Evolutionary conservation across 2,329 filamentous ascomycete species (phyloP), one percentile per base, ranked within the genome.

Genomic region (Thelonectria olida): DNA sequence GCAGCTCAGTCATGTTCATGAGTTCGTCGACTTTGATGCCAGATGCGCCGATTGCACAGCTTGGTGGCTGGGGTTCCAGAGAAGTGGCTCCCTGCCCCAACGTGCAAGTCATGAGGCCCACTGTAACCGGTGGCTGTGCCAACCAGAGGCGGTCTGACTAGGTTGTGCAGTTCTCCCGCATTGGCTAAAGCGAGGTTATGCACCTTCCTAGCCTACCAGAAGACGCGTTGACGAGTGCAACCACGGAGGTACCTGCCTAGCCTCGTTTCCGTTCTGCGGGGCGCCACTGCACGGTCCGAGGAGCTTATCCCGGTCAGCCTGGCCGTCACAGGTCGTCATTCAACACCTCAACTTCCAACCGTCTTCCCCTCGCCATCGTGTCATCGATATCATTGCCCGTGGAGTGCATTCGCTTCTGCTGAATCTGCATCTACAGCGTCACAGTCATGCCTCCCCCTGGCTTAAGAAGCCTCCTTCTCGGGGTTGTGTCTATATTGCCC

Each of bases 401-500:
- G 39, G 20, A 38, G 48, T 15, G 51, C 25, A 50, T 41, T 54
- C 47, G 34, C 58, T 25, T 19, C 56, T 63, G 65, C 62, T 17
- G n/a, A 13, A 64, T 68, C 55, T 47, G 62, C 58, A 64, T 56
- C 49, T 53, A 34, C 48, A 63, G 62, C 47, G 64, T 70, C 68
- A 72, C 69, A 72, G 73, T 66, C 63, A 84, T 84, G 81, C 76
- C 78, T 72, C 72, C 71, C 67, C 72, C 64, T 61, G 67, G 74
- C 58, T 68, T 74, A 63, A 76, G 76, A 71, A 75, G 75, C 67
- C 72, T 82, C 62, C 72, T 79, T 58, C 50, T 80, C 52, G 77
- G 77, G 65, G 75, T 75, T 60, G 73, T 82, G 66, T 68, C 71
- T 22, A 75, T 76, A 64, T 71, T 84, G 72, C 78, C 80, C 61